Evolutionary conservation across 1,284 basidiomycete species (phyloP).

Genomic region (Tylopilus sp.): DNA sequence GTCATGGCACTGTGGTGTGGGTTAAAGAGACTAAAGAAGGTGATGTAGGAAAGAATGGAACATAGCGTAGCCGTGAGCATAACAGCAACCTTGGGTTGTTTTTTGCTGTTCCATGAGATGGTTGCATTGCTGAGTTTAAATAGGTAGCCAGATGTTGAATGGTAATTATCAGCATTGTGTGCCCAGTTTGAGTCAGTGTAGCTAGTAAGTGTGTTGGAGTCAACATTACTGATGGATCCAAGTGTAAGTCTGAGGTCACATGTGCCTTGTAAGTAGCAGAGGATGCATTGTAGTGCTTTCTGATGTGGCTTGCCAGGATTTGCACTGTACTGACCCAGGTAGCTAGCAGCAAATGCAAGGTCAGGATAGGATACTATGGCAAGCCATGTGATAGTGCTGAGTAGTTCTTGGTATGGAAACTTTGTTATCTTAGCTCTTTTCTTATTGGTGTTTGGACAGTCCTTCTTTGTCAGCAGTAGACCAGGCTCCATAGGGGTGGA

Average conservation of each 20-base stretch:
- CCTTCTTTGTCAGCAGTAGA: neutral
- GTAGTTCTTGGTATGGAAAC: neutral
- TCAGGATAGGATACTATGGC: neutral
- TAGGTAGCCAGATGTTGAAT: too few species aligned
- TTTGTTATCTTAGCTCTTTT: neutral
- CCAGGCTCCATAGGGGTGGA: neutral
- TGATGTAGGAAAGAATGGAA: too few species aligned
- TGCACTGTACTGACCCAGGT: neutral
- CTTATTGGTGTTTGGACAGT: neutral
- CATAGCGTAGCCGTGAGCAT: too few species aligned
- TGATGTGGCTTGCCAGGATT: neutral
- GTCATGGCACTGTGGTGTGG: too few species aligned
- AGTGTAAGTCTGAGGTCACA: neutral
- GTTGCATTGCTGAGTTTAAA: neutral
- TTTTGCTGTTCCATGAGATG: too few species aligned
- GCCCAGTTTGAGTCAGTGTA: neutral
- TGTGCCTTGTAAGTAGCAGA: neutral
- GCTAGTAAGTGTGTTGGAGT: neutral
- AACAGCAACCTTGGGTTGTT: too few species aligned
- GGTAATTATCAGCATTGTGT: neutral
- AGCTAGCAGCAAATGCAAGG: neutral
- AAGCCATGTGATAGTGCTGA: neutral
- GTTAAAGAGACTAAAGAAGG: too few species aligned
- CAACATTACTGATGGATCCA: neutral
- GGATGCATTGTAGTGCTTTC: neutral